Base-by-base conservation (phyloP, 305 asterid species). In the Fraxinus platypoda region DNA sequence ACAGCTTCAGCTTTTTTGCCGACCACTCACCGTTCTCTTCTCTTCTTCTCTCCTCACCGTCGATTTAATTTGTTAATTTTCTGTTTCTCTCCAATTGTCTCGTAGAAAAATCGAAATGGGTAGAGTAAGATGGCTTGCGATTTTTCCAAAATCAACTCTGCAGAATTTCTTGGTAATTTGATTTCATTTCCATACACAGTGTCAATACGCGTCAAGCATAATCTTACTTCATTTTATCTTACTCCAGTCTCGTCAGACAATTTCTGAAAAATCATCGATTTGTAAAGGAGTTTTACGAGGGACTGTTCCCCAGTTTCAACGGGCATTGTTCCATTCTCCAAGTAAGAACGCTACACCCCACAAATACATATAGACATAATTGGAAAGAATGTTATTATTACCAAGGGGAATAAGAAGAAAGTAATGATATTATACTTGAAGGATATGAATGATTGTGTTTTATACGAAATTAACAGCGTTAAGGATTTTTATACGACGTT, bases 141-240 rank as follows among this genome's bases (percentile, higher is more conserved):
- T 84, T 81, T 81, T 87, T 72, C 81, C 87, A 75, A 90, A 87
- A 83, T 87, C 86, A 34, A 66, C 85, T 59, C 41, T 82, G 77
- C 84, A 74, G 46, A 88, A 79, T 35, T 70, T 86, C 81, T 74
- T 79, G 93, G 97, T 92, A 91, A 80, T 79, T 54, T 21, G 49
- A 11, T 76, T 82, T 52, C 71, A 34, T 49, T 52, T 74, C 3
- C 66, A 35, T 66, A 68, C 76, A 6, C 26, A 15, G 6, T 33
- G 3, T 82, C 28, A 12, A 26, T 30, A 8, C 9, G 23, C 26
- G 35, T 78, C 13, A 74, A 41, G 15, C 30, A 33, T 74, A 68
- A 26, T 74, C 72, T 73, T 3, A 73, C 41, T 75, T 73, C 71
- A 12, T 41, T 34, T 81, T 81, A 19, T 80, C 70, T 26, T 82